A percentile compares a stretch with the other conserved stretches of the same genome.
Conservation (phyloP, 1,284 basidiomycete species). For the Ganoderma multipileum region DNA sequence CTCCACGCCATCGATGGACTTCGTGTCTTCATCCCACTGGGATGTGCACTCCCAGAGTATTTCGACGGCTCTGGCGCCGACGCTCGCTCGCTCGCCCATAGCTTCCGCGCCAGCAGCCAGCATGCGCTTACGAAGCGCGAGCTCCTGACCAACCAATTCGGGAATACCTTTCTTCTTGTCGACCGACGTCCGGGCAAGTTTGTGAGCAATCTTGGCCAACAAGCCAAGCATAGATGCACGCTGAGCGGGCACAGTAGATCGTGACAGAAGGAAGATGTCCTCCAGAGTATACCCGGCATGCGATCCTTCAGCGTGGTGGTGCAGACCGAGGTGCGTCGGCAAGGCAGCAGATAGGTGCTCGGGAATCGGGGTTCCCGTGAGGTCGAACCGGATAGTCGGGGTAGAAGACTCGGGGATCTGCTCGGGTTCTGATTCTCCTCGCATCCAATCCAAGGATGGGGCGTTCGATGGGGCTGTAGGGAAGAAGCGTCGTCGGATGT, state of each 20-base stretch:
- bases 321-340: conserved; percentile 86
- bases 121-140: conserved; percentile 60
- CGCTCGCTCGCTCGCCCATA: conserved; percentile 68
- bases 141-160: conserved; percentile 54
- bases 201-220: conserved; percentile 64
- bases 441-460: conserved; percentile 82
- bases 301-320: conserved; percentile 86
- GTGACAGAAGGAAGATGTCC: conserved; percentile 84
- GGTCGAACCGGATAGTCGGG: conserved; percentile 70
- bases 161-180: conserved; percentile 37
- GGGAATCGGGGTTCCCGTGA: conserved; percentile 73
- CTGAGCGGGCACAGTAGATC: conserved; percentile 87
- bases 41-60: conserved; percentile 76
- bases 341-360: conserved; percentile 55
- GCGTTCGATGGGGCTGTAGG: conserved; percentile 74
- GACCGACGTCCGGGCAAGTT: conserved; percentile 43
- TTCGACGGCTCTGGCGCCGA: conserved; percentile 72
- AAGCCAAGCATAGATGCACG: conserved; percentile 84
- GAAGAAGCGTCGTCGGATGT: conserved; percentile 87
- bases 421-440: conserved; percentile 38
- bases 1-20: conserved; percentile 58
- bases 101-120: conserved; percentile 71
- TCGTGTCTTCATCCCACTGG: conserved; percentile 56
- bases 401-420: conserved; percentile 30
- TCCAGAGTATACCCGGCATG: conserved; percentile 90